These are phyloP conservation scores for Mentha longifolia DNA, from an alignment of 257 asterid species.

Conservation along the genomic window DNA sequence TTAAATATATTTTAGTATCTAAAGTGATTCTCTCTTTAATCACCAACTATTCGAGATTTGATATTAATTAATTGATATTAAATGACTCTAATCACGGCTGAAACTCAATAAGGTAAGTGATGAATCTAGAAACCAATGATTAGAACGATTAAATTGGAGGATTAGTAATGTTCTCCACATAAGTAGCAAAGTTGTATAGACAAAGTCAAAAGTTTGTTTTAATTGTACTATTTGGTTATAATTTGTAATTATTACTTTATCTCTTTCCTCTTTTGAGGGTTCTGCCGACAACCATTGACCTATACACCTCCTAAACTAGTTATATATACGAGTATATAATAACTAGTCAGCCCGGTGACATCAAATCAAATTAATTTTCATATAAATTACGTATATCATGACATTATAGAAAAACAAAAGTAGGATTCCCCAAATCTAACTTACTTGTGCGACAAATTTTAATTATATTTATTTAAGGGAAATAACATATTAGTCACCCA, in stretches of 20 bases:
- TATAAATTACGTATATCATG: too few species aligned
- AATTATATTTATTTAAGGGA: too few species aligned
- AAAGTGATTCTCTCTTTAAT: too few species aligned
- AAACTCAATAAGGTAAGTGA: constrained; percentile 9
- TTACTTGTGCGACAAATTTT: too few species aligned
- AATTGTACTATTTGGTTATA: constrained; percentile 17
- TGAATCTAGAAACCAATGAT: constrained; percentile 35
- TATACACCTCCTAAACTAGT: background rate
- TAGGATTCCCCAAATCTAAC: too few species aligned
- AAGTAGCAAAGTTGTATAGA: constrained; percentile 20
- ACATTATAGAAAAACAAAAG: too few species aligned
- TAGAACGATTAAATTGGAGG: constrained; percentile 32
- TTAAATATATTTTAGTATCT: background rate
- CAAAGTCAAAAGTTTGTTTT: constrained; percentile 38
- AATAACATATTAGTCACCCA: too few species aligned
- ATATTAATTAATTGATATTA: background rate
- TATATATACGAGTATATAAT: too few species aligned
- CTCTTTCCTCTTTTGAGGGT: constrained; percentile 26
- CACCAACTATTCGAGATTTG: background rate
- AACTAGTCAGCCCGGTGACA: too few species aligned
- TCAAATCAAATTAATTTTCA: too few species aligned
- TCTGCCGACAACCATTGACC: constrained; percentile 37
- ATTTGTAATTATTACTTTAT: constrained; percentile 23
- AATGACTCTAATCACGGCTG: constrained; percentile 8
- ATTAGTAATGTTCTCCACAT: constrained; percentile 30